Conservation (phyloP, 768 basidiomycete genomes). For the Lactarius sp. region DNA sequence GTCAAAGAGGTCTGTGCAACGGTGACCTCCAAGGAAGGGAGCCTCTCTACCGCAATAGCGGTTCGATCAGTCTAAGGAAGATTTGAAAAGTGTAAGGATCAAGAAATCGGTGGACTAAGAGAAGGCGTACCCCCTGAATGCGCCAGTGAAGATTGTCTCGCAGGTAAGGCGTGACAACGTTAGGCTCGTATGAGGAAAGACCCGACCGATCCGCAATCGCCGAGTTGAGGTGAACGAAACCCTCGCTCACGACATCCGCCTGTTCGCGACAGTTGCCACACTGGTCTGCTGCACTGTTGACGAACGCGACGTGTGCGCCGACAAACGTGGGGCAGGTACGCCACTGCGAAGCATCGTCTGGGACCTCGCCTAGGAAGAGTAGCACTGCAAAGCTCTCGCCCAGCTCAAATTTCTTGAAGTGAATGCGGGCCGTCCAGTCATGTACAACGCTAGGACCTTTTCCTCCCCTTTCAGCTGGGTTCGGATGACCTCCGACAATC, state of each 20-base stretch:
- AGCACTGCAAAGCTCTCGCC: slow-evolving; percentile 42
- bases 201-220: slow-evolving; percentile 30
- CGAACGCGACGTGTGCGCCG: slow-evolving; percentile 44
- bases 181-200: slow-evolving; percentile 36
- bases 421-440: slow-evolving; percentile 44
- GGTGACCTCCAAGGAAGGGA: slow-evolving; percentile 21
- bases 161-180: slow-evolving; percentile 40
- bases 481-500: not conserved
- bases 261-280: slow-evolving; percentile 41
- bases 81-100: not conserved
- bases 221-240: slow-evolving; percentile 43
- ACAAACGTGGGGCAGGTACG: slow-evolving; percentile 35
- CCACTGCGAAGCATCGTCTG: slow-evolving; percentile 38
- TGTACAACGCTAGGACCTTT: not conserved
- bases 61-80: slow-evolving; percentile 10
- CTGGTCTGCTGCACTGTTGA: slow-evolving; percentile 32
- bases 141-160: slow-evolving; percentile 40
- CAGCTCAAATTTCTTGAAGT: slow-evolving; percentile 41
- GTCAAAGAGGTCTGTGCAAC: slow-evolving; percentile 9
- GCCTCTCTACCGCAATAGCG: not conserved
- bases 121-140: slow-evolving; percentile 35
- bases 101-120: not conserved
- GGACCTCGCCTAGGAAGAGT: slow-evolving; percentile 44
- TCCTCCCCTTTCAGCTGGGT: not conserved
- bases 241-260: slow-evolving; percentile 33